Conservation (phyloP, 1,139 yeast species). For the Suhomyces anneliseae region DNA sequence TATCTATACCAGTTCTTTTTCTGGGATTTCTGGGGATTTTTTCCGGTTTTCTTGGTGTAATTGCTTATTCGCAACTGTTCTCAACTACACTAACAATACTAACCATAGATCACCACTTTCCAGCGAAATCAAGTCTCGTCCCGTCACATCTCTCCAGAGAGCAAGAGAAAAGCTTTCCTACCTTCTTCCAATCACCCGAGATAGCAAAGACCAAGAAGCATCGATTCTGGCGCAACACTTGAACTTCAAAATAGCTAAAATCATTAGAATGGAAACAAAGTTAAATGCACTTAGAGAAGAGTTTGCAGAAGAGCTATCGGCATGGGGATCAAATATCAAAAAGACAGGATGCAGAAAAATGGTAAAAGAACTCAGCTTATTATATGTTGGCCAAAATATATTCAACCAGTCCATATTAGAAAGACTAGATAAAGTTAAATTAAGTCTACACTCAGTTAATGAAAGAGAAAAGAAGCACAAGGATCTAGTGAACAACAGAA, state of each 20-base stretch:
- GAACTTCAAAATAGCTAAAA: constrained; percentile 28
- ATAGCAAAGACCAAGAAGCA: constrained; percentile 1
- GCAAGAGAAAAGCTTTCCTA: constrained; percentile 29
- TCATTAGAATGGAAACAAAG: constrained; percentile 36
- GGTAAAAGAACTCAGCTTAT: constrained; percentile 39
- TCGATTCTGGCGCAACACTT: constrained; percentile 18
- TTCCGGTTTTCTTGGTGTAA: too few species aligned
- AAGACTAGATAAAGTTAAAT: constrained; percentile 40
- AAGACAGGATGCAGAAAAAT: constrained; percentile 38
- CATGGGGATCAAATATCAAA: constrained; percentile 44
- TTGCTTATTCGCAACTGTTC: too few species aligned
- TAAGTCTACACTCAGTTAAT: constrained; percentile 45
- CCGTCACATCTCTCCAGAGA: constrained; percentile 32
- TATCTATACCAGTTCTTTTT: too few species aligned
- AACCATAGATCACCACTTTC: background rate
- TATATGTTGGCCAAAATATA: constrained; percentile 37
- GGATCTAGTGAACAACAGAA: constrained; percentile 33
- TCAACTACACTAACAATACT: background rate
- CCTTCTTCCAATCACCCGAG: background rate
- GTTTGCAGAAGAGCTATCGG: constrained; percentile 36
- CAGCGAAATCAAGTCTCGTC: constrained; percentile 17
- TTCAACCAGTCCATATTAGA: constrained; percentile 33
- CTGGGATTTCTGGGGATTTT: too few species aligned
- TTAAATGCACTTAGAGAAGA: constrained; percentile 32
- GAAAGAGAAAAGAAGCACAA: constrained; percentile 52